A percentile compares a stretch with the other conserved stretches of the same genome.
Conservation (phyloP, 2,329 filamentous ascomycete genomes). For the Decorospora gaudefroyi region DNA sequence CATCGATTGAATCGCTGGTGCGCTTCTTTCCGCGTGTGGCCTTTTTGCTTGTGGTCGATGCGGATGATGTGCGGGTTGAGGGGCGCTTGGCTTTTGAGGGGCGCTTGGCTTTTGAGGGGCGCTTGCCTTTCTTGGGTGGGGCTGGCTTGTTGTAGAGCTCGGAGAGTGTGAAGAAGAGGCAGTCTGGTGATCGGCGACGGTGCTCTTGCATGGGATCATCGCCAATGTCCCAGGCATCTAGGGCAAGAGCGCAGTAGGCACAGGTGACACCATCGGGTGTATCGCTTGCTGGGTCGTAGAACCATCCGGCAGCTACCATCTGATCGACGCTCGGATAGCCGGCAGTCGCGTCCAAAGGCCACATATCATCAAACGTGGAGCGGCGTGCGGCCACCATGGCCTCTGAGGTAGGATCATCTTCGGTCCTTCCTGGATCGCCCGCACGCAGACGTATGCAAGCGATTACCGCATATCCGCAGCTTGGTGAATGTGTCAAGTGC, state of each 20-base stretch:
- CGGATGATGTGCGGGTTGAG: constrained; percentile 29
- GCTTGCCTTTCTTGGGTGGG: constrained; percentile 36
- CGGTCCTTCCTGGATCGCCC: constrained; percentile 64
- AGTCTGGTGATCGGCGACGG: constrained; percentile 74
- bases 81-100: constrained; percentile 30
- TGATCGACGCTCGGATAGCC: constrained; percentile 58
- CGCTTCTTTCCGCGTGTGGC: constrained; percentile 24
- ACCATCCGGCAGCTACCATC: constrained; percentile 93
- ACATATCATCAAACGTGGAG: constrained; percentile 79
- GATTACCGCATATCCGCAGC: constrained; percentile 85
- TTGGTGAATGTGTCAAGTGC: constrained; percentile 78
- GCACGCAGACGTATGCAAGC: constrained; percentile 60
- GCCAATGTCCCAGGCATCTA: constrained; percentile 92
- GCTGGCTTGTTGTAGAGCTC: constrained; percentile 56
- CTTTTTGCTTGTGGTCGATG: constrained; percentile 23
- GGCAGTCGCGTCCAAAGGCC: constrained; percentile 73
- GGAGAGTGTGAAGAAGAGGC: constrained; percentile 77
- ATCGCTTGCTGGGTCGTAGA: constrained; percentile 81
- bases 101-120: constrained; percentile 33
- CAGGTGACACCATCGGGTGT: constrained; percentile 90
- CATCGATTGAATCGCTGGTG: constrained; percentile 21
- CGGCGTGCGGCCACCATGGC: constrained; percentile 76
- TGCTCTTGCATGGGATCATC: constrained; percentile 95
- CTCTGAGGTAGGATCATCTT: constrained; percentile 74
- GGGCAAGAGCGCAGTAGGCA: constrained; percentile 82